A percentile compares a stretch with the other conserved stretches of the same genome.
Evolutionary conservation across 2,329 filamentous ascomycete genomes (phyloP).

Genomic region (Plectosphaerella plurivora): DNA sequence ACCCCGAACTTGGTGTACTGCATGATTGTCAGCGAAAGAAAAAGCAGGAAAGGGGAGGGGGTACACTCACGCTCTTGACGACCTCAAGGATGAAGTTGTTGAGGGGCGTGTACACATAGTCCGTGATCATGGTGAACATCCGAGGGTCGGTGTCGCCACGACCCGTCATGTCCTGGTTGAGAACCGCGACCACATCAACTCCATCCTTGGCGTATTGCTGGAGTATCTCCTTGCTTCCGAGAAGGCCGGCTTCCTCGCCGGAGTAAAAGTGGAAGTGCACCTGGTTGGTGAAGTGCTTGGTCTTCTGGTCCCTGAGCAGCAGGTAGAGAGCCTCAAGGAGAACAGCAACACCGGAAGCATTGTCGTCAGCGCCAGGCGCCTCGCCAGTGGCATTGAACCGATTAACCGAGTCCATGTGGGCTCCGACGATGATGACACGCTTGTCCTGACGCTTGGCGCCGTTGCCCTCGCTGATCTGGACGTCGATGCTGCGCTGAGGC

Average conservation of each 20-base stretch:
- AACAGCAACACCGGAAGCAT: slow-evolving; percentile 46
- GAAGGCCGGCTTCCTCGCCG: slow-evolving; percentile 56
- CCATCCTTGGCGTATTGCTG: slow-evolving; percentile 30
- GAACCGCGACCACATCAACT: slow-evolving; percentile 36
- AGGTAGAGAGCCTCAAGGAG: slow-evolving; percentile 76
- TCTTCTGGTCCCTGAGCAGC: slow-evolving; percentile 57
- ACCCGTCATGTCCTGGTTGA: slow-evolving; percentile 48
- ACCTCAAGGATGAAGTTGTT: background rate
- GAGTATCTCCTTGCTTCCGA: slow-evolving; percentile 40
- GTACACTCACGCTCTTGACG: background rate
- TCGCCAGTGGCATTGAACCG: slow-evolving; percentile 17
- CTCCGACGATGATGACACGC: slow-evolving; percentile 61
- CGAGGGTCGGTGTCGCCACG: background rate
- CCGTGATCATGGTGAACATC: background rate
- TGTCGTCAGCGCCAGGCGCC: slow-evolving; percentile 37
- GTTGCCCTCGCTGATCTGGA: slow-evolving; percentile 6
- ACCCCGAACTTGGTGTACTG: background rate
- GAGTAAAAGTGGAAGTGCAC: slow-evolving; percentile 86
- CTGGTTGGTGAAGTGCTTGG: slow-evolving; percentile 58
- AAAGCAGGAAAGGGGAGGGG: background rate
- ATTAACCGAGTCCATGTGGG: slow-evolving; percentile 74
- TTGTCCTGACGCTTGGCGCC: slow-evolving; percentile 27
- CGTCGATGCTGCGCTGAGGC: slow-evolving; percentile 36
- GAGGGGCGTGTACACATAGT: background rate
- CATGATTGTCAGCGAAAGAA: background rate